These are phyloP conservation scores for Metschnikowia lochheadii DNA, from an alignment of 805 yeast genomes.

Conservation along the genomic window DNA sequence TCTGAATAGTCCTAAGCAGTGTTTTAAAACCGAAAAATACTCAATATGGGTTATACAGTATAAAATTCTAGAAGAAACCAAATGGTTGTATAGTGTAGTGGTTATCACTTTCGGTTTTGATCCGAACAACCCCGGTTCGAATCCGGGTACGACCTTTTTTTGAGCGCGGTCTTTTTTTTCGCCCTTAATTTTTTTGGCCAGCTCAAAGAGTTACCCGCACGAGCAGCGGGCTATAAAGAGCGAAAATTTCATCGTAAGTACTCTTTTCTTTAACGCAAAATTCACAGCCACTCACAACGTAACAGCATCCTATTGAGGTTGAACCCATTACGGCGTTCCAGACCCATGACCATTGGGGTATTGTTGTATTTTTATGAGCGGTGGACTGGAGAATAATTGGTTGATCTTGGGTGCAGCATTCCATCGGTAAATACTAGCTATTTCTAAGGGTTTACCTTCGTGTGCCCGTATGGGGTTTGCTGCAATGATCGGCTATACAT, in stretches of 20 bases:
- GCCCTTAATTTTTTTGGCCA: not conserved
- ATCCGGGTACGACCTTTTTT: slow-evolving; percentile 70
- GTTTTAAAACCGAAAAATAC: too few species aligned
- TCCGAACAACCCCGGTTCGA: slow-evolving; percentile 82
- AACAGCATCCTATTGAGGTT: slow-evolving; percentile 68
- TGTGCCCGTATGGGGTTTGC: slow-evolving; percentile 69
- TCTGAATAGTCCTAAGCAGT: too few species aligned
- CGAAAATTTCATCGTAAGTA: slow-evolving; percentile 8
- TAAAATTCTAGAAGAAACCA: not conserved
- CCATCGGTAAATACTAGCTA: slow-evolving; percentile 48
- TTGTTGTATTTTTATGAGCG: slow-evolving; percentile 40
- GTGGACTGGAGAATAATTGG: slow-evolving; percentile 60
- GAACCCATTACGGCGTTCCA: slow-evolving; percentile 58
- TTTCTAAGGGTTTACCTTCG: slow-evolving; percentile 69
- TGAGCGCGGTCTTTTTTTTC: slow-evolving; percentile 6
- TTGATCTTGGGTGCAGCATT: slow-evolving; percentile 74
- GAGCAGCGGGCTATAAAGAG: slow-evolving; percentile 14
- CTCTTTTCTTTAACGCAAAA: slow-evolving; percentile 48
- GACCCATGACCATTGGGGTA: slow-evolving; percentile 69
- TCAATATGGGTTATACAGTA: not conserved
- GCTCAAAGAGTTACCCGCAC: slow-evolving; percentile 27
- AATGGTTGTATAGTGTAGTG: slow-evolving; percentile 64
- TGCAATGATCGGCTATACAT: slow-evolving; percentile 62
- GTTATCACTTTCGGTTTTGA: slow-evolving; percentile 79
- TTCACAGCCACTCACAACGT: slow-evolving; percentile 60